Percentiles rank a stretch among this genome's conserved stretches.
These are phyloP conservation scores for Tolypocladium amazonense DNA, from an alignment of 2,329 filamentous ascomycete species.

Conservation along the genomic window DNA sequence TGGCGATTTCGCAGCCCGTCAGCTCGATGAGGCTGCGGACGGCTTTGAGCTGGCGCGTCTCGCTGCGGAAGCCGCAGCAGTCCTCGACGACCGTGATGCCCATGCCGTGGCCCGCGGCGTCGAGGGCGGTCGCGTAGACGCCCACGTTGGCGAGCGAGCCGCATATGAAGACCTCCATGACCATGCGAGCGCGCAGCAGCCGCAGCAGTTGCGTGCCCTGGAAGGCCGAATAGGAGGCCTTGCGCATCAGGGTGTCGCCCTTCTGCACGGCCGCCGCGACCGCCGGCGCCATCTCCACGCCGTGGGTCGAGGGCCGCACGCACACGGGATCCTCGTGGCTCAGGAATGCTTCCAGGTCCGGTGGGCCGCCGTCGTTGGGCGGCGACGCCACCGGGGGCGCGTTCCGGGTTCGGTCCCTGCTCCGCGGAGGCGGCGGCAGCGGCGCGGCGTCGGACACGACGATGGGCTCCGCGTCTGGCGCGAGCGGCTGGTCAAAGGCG, in stretches of 20 bases:
- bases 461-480: slow-evolving; percentile 42
- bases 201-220: slow-evolving; percentile 62
- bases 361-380: not conserved
- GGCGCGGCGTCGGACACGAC: slow-evolving; percentile 27
- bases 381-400: not conserved
- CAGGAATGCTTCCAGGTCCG: slow-evolving; percentile 34
- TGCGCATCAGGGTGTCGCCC: slow-evolving; percentile 45
- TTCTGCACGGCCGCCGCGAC: slow-evolving; percentile 33
- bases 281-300: slow-evolving; percentile 31
- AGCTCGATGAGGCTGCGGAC: slow-evolving; percentile 61
- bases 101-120: slow-evolving; percentile 80
- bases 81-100: slow-evolving; percentile 81
- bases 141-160: slow-evolving; percentile 81
- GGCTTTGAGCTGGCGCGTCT: slow-evolving; percentile 58
- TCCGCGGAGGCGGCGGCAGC: not conserved
- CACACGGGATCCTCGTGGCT: slow-evolving; percentile 29
- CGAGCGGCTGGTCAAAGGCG: slow-evolving; percentile 54
- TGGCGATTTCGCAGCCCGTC: slow-evolving; percentile 59
- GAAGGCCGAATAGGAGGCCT: slow-evolving; percentile 84
- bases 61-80: slow-evolving; percentile 71
- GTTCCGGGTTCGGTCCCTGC: not conserved
- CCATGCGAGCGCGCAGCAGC: slow-evolving; percentile 70
- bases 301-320: slow-evolving; percentile 32
- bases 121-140: slow-evolving; percentile 82
- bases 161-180: slow-evolving; percentile 83